phyloP scores from a whole-genome alignment of 148 eudicot species.

The Salicornia ramosissima region DNA sequence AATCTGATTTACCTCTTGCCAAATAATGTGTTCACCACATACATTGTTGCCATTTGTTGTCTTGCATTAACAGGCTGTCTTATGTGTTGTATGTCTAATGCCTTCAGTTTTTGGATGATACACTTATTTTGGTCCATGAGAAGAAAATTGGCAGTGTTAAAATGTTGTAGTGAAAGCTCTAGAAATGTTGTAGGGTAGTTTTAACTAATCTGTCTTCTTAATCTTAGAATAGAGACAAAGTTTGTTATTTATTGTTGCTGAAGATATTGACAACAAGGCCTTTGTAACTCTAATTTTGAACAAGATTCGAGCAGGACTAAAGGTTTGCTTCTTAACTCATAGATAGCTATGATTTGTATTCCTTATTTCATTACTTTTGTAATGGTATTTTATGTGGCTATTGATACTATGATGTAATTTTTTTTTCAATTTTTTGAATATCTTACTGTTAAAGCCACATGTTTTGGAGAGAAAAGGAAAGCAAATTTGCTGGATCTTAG shows the following conservation, averaged over 20 bases:
- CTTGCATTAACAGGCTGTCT: not conserved
- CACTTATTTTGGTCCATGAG: slow-evolving; percentile 81
- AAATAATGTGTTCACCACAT: not conserved
- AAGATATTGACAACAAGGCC: slow-evolving; percentile 92
- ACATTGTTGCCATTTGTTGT: slow-evolving; percentile 1
- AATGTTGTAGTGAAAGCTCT: slow-evolving; percentile 74
- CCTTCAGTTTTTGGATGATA: slow-evolving; percentile 71
- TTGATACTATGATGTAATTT: not conserved
- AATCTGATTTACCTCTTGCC: not conserved
- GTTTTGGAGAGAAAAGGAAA: slow-evolving; percentile 90
- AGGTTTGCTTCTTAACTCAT: slow-evolving; percentile 45
- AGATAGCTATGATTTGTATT: not conserved
- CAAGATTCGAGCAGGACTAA: slow-evolving; percentile 86
- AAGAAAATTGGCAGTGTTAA: slow-evolving; percentile 83
- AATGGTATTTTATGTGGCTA: not conserved
- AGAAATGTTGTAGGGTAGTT: slow-evolving; percentile 32
- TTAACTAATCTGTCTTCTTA: not conserved
- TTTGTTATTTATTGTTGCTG: slow-evolving; percentile 82
- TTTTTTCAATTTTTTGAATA: slow-evolving; percentile 27
- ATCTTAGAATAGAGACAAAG: slow-evolving; percentile 73
- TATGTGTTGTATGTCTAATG: not conserved
- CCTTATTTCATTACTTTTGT: not conserved
- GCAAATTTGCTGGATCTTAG: slow-evolving; percentile 77
- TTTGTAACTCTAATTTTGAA: slow-evolving; percentile 92
- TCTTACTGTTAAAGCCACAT: slow-evolving; percentile 92